These are phyloP conservation scores for Cladochytrium replicatum DNA, from an alignment of 192 early-diverging fungal genomes.

Conservation along the genomic window DNA sequence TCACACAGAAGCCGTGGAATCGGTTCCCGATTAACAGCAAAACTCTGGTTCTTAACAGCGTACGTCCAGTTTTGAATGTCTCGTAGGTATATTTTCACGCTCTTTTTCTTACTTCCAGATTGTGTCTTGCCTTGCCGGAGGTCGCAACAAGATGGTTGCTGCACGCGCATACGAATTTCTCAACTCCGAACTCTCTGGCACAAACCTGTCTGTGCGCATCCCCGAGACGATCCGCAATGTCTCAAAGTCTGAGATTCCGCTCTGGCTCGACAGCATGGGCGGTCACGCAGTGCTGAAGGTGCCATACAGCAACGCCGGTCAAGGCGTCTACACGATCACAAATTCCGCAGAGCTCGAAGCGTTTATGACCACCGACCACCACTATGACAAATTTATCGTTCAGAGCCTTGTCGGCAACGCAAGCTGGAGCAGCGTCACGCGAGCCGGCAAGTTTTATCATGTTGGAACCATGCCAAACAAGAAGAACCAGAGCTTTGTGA, in stretches of 20 bases:
- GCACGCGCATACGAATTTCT: conserved; percentile 76
- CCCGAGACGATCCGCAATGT: conserved; percentile 85
- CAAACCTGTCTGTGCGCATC: conserved; percentile 57
- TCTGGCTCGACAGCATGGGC: conserved; percentile 76
- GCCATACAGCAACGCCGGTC: conserved; percentile 80
- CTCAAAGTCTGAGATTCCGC: conserved; percentile 65
- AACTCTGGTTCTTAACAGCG: conserved; percentile 67
- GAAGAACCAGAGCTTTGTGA: conserved; percentile 77
- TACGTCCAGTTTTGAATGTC: conserved; percentile 4
- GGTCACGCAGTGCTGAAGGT: conserved; percentile 77
- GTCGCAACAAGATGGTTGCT: conserved; percentile 87
- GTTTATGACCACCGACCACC: conserved; percentile 67
- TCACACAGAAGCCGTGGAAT: conserved; percentile 84
- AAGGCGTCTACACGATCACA: conserved; percentile 87
- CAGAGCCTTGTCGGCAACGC: conserved; percentile 82
- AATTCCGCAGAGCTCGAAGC: conserved; percentile 57
- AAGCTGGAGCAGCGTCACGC: conserved; percentile 64
- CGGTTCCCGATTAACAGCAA: conserved; percentile 67
- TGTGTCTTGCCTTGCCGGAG: conserved; percentile 75
- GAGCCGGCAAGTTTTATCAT: conserved; percentile 75
- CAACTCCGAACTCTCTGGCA: conserved; percentile 65
- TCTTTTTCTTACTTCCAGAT: conserved; percentile 27
- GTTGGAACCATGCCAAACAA: conserved; percentile 87
- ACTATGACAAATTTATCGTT: conserved; percentile 88
- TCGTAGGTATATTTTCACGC: background rate